Base-by-base conservation (phyloP, 495 filamentous ascomycete species). In the Tuber umbilicatum region DNA sequence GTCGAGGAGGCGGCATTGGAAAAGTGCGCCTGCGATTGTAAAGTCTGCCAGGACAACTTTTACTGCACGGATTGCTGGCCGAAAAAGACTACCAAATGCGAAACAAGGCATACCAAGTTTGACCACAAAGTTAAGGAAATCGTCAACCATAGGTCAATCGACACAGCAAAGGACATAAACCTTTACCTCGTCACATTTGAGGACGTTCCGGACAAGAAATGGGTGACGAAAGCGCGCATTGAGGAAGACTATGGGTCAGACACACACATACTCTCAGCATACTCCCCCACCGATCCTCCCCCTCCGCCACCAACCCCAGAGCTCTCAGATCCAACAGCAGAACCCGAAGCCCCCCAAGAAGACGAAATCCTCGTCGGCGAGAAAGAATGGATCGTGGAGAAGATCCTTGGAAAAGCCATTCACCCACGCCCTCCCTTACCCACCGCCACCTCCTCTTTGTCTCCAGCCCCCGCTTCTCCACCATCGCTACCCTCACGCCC, bases 21-120 rank as follows among this genome's bases (percentile, higher is more conserved):
- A 47, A 81, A 81, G 74, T 79, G 76, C 67, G 76, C 75, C 16
- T 81, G 80, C 73, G 71, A 78, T 41, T 81, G 80, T 69, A 78
- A 76, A 74, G 76, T 80, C 42, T 81, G 80, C 73, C 73, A 77
- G 27, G 79, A 79, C 37, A 79, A 81, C 38, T 81, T 79, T 68
- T 81, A 81, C 50, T 81, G 80, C 42, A 81, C 80, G 27, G 60
- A 73, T 43, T 81, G 80, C 40, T 81, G 80, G 80, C 80, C 80
- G 39, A 79, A 45, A 23, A 81, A 81, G 39, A 72, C 76, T 16
- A 79, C 76, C 35, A 73, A 80, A 35, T 81, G 80, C 60, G 80
- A 81, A 72, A 72, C 79, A 39, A 78, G 79, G 31, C 79, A 64
- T 64, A 17, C 55, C 14, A 64, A 64, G 55, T 64, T 64, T 64